Base-by-base conservation (phyloP, 805 yeast species). In the Starmerella vaccinii region DNA sequence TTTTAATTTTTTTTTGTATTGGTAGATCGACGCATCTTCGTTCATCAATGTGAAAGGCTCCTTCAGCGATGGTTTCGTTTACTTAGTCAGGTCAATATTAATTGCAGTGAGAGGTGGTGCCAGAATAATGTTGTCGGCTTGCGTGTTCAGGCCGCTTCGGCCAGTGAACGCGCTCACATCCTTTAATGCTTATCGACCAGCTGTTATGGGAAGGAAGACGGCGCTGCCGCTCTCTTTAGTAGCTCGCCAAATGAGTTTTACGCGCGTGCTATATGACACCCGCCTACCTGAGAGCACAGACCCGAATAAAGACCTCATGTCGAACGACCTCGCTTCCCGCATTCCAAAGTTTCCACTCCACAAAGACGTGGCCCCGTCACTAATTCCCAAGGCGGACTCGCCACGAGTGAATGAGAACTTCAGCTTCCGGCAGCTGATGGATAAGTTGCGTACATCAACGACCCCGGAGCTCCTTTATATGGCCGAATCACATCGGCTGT, bases 401-500 rank as follows among this genome's bases (percentile, higher is more conserved):
- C 95, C 95, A 9, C 75, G 79, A 32, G 84, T 84, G 2, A 77
- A 82, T 1, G 72, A 74, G 33, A 59, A 65, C 24, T 66, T 76
- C 61, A 71, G 78, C 4, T 75, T 86, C 56, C 68, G 77, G 6
- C 81, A 81, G 62, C 79, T 86, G 67, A 69, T 82, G 58, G 74
- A 74, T 50, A 72, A 76, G 10, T 67, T 85, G 53, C 70, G 74
- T 52, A 67, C 69, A 35, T 77, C 80, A 57, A 67, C 66, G 12
- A 73, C 75, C 44, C 90, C 90, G 0, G 94, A 84, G 60, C 69
- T 85, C 49, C 73, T 85, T 40, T 86, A 85, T 65, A 90, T 84
- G 69, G 78, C 88, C 23, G 95, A 86, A 65, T 84, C 92, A 0
- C 95, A 86, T 62, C 70, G 83, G 50, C 70, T 84, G 29, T 86